Percentiles rank a stretch among this genome's conserved stretches.
These are phyloP conservation scores for Friedmanniomyces simplex DNA, from an alignment of 495 filamentous ascomycete genomes.

Conservation along the genomic window DNA sequence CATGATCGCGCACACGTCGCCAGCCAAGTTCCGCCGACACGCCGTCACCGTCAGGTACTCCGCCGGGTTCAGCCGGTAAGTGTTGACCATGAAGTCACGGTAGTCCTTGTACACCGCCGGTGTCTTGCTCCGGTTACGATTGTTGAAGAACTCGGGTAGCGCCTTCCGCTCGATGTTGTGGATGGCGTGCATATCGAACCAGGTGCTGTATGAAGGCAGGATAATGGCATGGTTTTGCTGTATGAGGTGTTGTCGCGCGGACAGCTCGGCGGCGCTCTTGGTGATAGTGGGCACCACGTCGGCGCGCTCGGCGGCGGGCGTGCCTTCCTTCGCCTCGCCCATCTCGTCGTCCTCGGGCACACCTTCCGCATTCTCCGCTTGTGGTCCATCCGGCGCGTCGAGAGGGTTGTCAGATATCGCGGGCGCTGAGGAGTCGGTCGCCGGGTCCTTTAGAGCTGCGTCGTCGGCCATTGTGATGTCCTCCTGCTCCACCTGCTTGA, in stretches of 20 bases:
- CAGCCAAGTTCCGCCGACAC: constrained; percentile 89
- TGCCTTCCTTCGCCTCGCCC: constrained; percentile 45
- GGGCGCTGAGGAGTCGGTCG: constrained; percentile 26
- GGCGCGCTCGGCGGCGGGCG: constrained; percentile 23
- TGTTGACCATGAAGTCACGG: constrained; percentile 99
- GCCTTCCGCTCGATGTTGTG: constrained; percentile 83
- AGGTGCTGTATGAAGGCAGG: constrained; percentile 88
- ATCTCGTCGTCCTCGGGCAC: constrained; percentile 76
- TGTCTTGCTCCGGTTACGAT: constrained; percentile 94
- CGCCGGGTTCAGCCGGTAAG: constrained; percentile 85
- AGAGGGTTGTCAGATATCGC: constrained; percentile 69
- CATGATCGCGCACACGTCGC: constrained; percentile 98
- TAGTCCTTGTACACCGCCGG: constrained; percentile 97
- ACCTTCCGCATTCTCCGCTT: constrained; percentile 45
- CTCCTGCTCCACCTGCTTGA: constrained; percentile 6
- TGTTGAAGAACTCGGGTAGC: constrained; percentile 95
- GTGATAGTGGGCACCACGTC: constrained; percentile 34
- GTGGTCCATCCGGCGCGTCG: constrained; percentile 72
- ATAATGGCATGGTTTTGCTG: constrained; percentile 90
- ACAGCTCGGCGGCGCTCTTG: constrained; percentile 72
- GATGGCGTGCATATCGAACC: constrained; percentile 96
- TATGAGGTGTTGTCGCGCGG: constrained; percentile 81
- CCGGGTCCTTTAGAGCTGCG: neutral
- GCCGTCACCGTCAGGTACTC: constrained; percentile 97
- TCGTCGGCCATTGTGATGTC: constrained; percentile 26